These are phyloP conservation scores for Misopates orontium DNA, from an alignment of 257 asterid species.

Conservation along the genomic window DNA sequence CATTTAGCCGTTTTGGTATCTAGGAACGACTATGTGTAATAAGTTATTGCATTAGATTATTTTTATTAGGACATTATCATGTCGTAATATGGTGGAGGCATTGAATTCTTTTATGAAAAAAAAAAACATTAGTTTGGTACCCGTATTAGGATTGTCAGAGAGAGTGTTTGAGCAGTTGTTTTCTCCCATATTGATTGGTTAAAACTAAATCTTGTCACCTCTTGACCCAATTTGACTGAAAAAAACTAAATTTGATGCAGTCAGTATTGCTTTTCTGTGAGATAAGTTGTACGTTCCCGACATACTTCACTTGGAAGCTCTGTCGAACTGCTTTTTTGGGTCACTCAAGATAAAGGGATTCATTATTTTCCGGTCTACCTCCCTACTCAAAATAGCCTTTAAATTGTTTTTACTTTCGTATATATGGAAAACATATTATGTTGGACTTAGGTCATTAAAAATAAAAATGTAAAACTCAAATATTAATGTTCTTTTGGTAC, in stretches of 20 bases:
- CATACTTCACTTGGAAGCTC: constrained; percentile 26
- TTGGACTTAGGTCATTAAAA: too few species aligned
- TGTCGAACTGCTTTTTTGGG: constrained; percentile 17
- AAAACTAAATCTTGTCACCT: not conserved
- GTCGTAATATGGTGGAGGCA: not conserved
- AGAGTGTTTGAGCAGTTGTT: too few species aligned
- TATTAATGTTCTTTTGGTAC: too few species aligned
- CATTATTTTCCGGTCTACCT: constrained; percentile 6
- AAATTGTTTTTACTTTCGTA: not conserved
- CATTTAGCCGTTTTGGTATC: too few species aligned
- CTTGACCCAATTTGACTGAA: not conserved
- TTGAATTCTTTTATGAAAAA: not conserved
- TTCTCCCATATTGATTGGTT: constrained; percentile 22
- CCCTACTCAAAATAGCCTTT: constrained; percentile 1
- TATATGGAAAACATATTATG: not conserved
- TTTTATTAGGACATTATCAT: not conserved
- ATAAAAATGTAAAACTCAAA: too few species aligned
- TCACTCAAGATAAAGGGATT: not conserved
- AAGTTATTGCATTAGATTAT: too few species aligned
- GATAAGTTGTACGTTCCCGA: constrained; percentile 11
- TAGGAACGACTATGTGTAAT: too few species aligned
- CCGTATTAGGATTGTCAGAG: too few species aligned
- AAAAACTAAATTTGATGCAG: not conserved
- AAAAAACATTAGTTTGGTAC: not conserved
- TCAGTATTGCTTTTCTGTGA: not conserved